Evolutionary conservation across 768 basidiomycete genomes (phyloP), one percentile per base, ranked within the genome.

Genomic region (Leccinum barrowsii): DNA sequence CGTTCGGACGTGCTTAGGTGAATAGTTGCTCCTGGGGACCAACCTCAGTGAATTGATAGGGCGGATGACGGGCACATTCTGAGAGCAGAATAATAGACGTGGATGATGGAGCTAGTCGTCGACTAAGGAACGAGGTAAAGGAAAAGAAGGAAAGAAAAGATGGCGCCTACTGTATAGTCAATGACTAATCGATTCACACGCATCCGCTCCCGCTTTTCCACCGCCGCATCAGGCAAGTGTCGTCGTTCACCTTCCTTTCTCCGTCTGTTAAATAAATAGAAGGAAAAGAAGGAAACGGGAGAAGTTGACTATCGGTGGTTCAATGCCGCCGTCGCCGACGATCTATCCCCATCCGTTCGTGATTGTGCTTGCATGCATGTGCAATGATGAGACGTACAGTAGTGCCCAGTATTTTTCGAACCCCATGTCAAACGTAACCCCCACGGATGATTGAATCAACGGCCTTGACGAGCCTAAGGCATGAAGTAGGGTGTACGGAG

Each of bases 181-280:
- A 51, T 72, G 64, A 72, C 61, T 34, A 61, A 71, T 28, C 0
- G 4, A 1, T 67, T 71, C 72, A 40, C 71, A 50, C 63, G 62
- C 32, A 26, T 15, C 17, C 3, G 15, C 44, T 22, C 22, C 11
- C 21, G 22, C 7, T 48, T 10, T 10, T 21, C 10, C 5, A 12
- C 11, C 32, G 52, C 56, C 57, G 5, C 17, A 60, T 69, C 50
- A 49, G 63, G 70, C 55, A 72, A 24, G 61, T 68, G 8, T 60
- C 56, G 65, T 71, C 47, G 64, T 68, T 64, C 61, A 28, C 17
- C 40, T 15, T 40, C n/a, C 40, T 40, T 40, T 40, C 40, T n/a
- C n/a, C 40, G 8, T 40, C 8, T n/a, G 37, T 40, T 40, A n/a
- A 15, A 40, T 17, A 37, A 17, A 37, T 17, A 17, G 0, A 37